Base-by-base conservation (phyloP, 345 rosid genomes). In the Heritiera fomes region DNA sequence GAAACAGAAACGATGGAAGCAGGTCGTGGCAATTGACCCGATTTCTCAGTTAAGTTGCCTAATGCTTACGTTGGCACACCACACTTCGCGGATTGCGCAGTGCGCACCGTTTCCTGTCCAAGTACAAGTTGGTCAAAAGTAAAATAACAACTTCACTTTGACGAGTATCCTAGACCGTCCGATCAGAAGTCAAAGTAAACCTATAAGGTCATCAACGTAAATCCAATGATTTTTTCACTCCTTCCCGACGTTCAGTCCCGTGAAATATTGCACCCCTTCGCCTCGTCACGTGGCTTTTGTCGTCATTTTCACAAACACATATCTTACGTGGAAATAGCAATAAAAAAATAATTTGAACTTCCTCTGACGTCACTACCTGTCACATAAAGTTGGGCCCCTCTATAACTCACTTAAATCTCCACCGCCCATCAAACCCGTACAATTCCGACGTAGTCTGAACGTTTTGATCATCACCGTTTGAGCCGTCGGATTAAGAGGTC, bases 401-500 rank as follows among this genome's bases (percentile, higher is more conserved):
- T n/a, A 23, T 69, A 34, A 34, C 4, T 41, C 43, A 3, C 5
- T 34, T 28, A 23, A 32, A 78, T 68, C 75, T 68, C 5, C 17
- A 60, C 52, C 62, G 66, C 23, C 58, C 53, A 62, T 52, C 18
- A 28, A 43, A 50, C 32, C 6, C 13, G 43, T 9, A 62, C 52
- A n/a, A 30, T 71, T n/a, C 61, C 1, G 18, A 67, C 2, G 15
- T 67, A n/a, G 18, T 6, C 18, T 13, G 15, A 32, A 12, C 17
- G 7, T 52, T 41, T 32, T 47, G 71, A 34, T 34, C 20, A 34
- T 34, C 17, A 63, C 1, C 71, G 62, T 13, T 34, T 41, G 18
- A 11, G 50, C 83, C 83, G 87, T 79, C 71, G 0, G 83, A 78
- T 69, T 50, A 13, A 46, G n/a, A 11, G 3, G 59, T 28, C n/a